Base-by-base conservation (phyloP, 345 rosid species). In the Sonneratia caseolaris region DNA sequence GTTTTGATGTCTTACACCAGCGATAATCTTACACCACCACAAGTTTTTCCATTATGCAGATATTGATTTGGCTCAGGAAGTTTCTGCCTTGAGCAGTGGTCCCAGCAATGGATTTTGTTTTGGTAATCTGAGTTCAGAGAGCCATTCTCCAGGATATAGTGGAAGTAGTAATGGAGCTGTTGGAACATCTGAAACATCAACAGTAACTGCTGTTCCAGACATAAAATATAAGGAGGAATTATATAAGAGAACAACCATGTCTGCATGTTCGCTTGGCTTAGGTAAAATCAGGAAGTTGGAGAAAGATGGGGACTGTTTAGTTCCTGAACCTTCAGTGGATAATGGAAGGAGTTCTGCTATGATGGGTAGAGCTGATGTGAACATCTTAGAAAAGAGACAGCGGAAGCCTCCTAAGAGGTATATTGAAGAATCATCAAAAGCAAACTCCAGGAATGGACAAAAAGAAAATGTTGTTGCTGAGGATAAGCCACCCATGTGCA, bases 101-200 rank as follows among this genome's bases (percentile, higher is more conserved):
- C 81, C 75, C 55, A 57, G 15, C 21, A 74, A 75, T 68, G 83
- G 78, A 64, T 61, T 71, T 43, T 70, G 55, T 66, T 53, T 82
- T 68, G 80, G 75, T 40, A 82, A 79, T 80, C 82, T 84, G 35
- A 82, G 84, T 80, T 80, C 88, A 55, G 88, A 87, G 80, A 80
- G 96, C 81, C 84, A 67, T 80, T 86, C 96, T 75, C 93, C 98
- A 3, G 91, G 83, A 67, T 70, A 79, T 38, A 84, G 88, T 72
- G 84, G 84, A 81, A 75, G 79, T 70, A 81, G 85, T 77, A 82
- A 78, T 75, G 79, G 76, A 56, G 82, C 82, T 43, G 57, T 55
- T 11, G 86, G 86, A 71, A 74, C 83, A 66, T 83, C 91, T 13
- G 89, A 87, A 71, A 82, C 86, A 55, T 82, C 89, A 55, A 79